Evolutionary conservation across 257 asterid species (phyloP).

Genomic region (Forsythia suspensa): DNA sequence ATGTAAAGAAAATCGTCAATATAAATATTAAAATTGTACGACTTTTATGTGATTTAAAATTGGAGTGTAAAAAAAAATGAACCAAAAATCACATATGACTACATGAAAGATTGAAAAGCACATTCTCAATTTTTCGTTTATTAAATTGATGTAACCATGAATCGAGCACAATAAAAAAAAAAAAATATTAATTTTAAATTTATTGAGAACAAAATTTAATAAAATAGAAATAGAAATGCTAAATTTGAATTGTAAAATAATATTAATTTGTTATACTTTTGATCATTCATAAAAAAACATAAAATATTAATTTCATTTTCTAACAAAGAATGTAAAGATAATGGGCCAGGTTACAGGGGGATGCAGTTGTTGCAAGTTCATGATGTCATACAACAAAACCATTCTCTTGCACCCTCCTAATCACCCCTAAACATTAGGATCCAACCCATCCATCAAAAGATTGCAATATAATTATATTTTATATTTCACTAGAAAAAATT

Average conservation of each 20-base stretch:
- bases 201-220: no score
- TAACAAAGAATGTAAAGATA: constrained; percentile 34
- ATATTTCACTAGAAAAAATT: no score
- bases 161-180: background rate
- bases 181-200: no score
- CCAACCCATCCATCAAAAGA: constrained; percentile 36
- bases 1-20: no score
- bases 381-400: constrained; percentile 44
- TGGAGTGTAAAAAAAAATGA: no score
- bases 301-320: background rate
- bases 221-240: no score
- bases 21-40: no score
- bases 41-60: no score
- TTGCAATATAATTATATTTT: background rate
- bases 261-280: background rate
- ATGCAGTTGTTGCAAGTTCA: constrained; percentile 54
- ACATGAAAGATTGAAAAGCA: no score
- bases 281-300: background rate
- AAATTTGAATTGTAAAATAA: constrained; percentile 11
- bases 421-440: background rate
- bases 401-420: background rate
- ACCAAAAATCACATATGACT: no score
- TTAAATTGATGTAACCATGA: no score
- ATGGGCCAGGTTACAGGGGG: constrained; percentile 40
- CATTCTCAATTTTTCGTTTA: no score